Conservation (phyloP, 306 rosid genomes). For the Comarum palustre region DNA sequence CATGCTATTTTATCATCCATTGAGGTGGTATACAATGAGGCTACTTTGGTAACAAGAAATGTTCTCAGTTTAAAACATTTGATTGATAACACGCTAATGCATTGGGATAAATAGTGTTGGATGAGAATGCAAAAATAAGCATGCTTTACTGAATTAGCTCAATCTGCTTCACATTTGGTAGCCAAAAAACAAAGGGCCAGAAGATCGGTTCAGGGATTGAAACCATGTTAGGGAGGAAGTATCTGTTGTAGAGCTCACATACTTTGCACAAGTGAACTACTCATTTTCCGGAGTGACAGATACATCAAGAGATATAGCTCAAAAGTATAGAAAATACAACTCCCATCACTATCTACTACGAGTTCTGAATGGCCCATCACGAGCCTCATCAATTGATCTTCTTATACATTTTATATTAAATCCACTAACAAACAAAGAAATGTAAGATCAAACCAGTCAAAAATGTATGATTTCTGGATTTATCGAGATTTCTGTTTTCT, state of each 20-base stretch:
- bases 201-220: neutral
- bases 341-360: neutral
- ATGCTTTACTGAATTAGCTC: slow-evolving; percentile 3
- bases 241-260: neutral
- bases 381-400: neutral
- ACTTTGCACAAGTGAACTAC: neutral
- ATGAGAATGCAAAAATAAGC: neutral
- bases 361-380: neutral
- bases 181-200: neutral
- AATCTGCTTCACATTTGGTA: neutral
- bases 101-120: neutral
- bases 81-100: neutral
- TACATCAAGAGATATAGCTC: slow-evolving; percentile 8
- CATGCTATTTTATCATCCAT: neutral
- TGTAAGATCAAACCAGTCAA: neutral
- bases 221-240: neutral
- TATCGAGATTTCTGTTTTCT: neutral
- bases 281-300: neutral
- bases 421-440: neutral
- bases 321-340: neutral
- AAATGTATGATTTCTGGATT: neutral
- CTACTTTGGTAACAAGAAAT: neutral
- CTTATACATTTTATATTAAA: slow-evolving; percentile 5
- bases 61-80: neutral
- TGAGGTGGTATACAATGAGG: neutral